A percentile compares a stretch with the other conserved stretches of the same genome.
phyloP scores from a whole-genome alignment of 495 filamentous ascomycete species.

The Penicillium taxi region DNA sequence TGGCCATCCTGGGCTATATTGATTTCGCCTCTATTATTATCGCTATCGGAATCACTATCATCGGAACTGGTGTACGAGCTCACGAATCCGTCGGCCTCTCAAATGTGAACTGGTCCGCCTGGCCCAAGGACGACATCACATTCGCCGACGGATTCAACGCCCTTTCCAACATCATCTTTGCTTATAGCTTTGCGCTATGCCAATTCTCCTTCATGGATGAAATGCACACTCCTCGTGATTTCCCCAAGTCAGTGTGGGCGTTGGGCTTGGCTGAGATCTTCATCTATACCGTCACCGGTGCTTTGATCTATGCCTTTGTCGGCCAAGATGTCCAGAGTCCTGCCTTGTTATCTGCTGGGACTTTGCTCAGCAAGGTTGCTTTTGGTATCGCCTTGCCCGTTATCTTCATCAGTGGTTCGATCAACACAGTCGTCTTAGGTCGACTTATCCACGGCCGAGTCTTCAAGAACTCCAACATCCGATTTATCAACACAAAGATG shows the following conservation, averaged over 20 bases:
- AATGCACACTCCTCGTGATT: slow-evolving; percentile 61
- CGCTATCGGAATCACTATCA: slow-evolving; percentile 1
- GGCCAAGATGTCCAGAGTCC: slow-evolving; percentile 55
- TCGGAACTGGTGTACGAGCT: not conserved
- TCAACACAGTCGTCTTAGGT: slow-evolving; percentile 47
- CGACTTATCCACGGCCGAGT: slow-evolving; percentile 52
- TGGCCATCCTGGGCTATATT: slow-evolving; percentile 44
- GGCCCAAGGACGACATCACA: slow-evolving; percentile 23
- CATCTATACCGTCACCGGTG: slow-evolving; percentile 61
- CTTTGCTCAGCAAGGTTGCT: slow-evolving; percentile 52
- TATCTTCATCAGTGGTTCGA: slow-evolving; percentile 50
- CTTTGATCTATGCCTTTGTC: slow-evolving; percentile 60
- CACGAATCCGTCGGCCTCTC: slow-evolving; percentile 8
- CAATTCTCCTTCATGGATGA: slow-evolving; percentile 68
- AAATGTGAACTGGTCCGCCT: slow-evolving; percentile 19
- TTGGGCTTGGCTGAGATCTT: slow-evolving; percentile 54
- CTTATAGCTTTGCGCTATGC: slow-evolving; percentile 55
- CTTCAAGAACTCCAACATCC: slow-evolving; percentile 39
- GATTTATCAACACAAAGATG: slow-evolving; percentile 19
- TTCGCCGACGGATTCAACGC: slow-evolving; percentile 46
- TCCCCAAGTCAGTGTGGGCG: slow-evolving; percentile 51
- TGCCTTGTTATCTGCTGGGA: slow-evolving; percentile 45
- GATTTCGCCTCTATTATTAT: slow-evolving; percentile 16
- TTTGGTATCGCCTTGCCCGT: slow-evolving; percentile 39
- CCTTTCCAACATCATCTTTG: slow-evolving; percentile 64